phyloP scores from a whole-genome alignment of 352 stramenopile genomes.

The Paralagenidium karlingii region DNA sequence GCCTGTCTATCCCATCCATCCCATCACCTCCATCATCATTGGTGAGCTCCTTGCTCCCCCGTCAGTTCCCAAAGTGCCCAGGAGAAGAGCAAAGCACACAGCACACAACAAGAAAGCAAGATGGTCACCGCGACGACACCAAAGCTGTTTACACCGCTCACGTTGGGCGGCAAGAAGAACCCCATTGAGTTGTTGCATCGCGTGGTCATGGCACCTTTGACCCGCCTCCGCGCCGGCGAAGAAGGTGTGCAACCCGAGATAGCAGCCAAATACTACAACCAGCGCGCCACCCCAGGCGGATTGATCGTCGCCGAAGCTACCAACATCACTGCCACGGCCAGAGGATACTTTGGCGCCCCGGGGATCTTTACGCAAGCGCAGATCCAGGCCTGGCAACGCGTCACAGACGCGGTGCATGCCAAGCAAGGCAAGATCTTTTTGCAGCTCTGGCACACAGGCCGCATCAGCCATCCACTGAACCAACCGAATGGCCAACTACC shows the following conservation, averaged over 20 bases:
- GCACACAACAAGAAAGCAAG: too few relatives aligned
- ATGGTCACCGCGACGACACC: too few relatives aligned
- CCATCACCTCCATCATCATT: too few relatives aligned
- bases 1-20: too few relatives aligned
- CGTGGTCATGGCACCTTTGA: slow-evolving; percentile 57
- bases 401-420: slow-evolving; percentile 55
- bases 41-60: too few relatives aligned
- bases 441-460: slow-evolving; percentile 81
- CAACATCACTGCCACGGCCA: slow-evolving; percentile 24
- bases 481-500: slow-evolving; percentile 33
- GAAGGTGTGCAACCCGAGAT: slow-evolving; percentile 19
- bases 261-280: slow-evolving; percentile 42
- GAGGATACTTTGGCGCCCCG: slow-evolving; percentile 26
- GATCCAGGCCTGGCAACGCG: slow-evolving; percentile 31
- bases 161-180: slow-evolving; percentile 25
- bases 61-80: too few relatives aligned
- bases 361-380: slow-evolving; percentile 37
- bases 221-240: slow-evolving; percentile 18
- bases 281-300: slow-evolving; percentile 35
- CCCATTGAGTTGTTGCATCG: slow-evolving; percentile 30
- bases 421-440: slow-evolving; percentile 64
- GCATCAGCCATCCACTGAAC: slow-evolving; percentile 41
- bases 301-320: slow-evolving; percentile 52
- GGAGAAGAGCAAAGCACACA: too few relatives aligned
- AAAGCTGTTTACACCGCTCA: slow-evolving; percentile 49